phyloP scores from a whole-genome alignment of 2,329 filamentous ascomycete genomes.

The Beauveria brongniartii region DNA sequence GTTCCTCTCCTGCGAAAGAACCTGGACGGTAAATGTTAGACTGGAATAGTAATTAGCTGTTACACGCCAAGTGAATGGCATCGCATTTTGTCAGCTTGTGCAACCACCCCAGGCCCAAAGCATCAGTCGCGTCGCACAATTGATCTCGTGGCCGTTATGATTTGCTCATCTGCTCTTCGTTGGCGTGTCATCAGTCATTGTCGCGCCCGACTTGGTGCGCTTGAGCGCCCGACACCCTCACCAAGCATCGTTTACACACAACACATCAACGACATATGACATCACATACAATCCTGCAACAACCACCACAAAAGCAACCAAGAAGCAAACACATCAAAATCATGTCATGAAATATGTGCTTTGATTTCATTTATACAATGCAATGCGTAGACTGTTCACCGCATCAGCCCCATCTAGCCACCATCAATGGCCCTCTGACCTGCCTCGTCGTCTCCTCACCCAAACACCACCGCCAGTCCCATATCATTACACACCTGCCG shows the following conservation, averaged over 20 bases:
- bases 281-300: not conserved
- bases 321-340: too few relatives aligned
- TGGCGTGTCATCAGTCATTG: not conserved
- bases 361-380: not conserved
- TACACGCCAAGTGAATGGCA: too few relatives aligned
- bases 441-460: conserved; percentile 26
- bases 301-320: too few relatives aligned
- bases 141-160: too few relatives aligned
- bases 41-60: too few relatives aligned
- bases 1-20: too few relatives aligned
- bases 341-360: too few relatives aligned
- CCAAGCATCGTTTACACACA: not conserved
- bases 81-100: too few relatives aligned
- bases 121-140: too few relatives aligned
- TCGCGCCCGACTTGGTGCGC: not conserved
- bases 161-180: not conserved
- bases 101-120: too few relatives aligned
- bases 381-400: not conserved
- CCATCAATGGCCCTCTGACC: not conserved
- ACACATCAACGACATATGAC: not conserved
- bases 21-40: too few relatives aligned
- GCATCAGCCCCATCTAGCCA: not conserved
- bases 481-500: conserved; percentile 48
- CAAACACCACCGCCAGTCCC: conserved; percentile 53
- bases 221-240: not conserved